Evolutionary conservation across 1,284 basidiomycete species (phyloP), one percentile per base, ranked within the genome.

Genomic region (Porodaedalea pini): DNA sequence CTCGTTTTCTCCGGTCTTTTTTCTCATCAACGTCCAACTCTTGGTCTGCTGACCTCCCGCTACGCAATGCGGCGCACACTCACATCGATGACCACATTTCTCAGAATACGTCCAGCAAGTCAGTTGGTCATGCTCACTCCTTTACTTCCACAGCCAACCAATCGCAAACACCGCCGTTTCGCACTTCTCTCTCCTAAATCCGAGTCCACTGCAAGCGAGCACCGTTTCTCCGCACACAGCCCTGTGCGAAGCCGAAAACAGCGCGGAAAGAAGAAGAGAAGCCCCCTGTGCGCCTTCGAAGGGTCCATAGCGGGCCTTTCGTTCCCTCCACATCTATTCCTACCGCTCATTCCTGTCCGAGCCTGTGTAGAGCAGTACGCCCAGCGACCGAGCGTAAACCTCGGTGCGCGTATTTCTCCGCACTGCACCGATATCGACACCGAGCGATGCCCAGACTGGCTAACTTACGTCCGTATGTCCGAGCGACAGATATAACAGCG

Each of bases 401-500:
- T 47, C 45, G 45, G 45, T 47, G 45, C 45, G 45, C 45, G 25
- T 47, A 47, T 47, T 47, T 47, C 45, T 27, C 45, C 45, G 45
- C 45, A 47, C 45, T 19, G 5, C 15, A 4, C 25, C 25, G 23
- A n/a, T n/a, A 15, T n/a, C n/a, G 25, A 32, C 25, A 47, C 45
- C 4, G 27, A 25, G 15, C 45, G 27, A 45, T n/a, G 44, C 8
- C 4, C n/a, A 4, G 25, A 5, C 41, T 6, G 5, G 19, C 21
- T 7, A 13, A 1, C 25, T 10, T 47, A 23, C 25, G 13, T n/a
- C n/a, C 7, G 13, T 31, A 25, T 25, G 25, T 31, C 45, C 45
- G 25, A 13, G 15, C 13, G 15, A 17, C 2, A 10, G 25, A 31
- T 1, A 13, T 15, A 31, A 3, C 45, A 31, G 13, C 44, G n/a